Evolutionary conservation across 129 eudicot genomes (phyloP), one percentile per base, ranked within the genome.

Genomic region (Oenanthe sinensis): DNA sequence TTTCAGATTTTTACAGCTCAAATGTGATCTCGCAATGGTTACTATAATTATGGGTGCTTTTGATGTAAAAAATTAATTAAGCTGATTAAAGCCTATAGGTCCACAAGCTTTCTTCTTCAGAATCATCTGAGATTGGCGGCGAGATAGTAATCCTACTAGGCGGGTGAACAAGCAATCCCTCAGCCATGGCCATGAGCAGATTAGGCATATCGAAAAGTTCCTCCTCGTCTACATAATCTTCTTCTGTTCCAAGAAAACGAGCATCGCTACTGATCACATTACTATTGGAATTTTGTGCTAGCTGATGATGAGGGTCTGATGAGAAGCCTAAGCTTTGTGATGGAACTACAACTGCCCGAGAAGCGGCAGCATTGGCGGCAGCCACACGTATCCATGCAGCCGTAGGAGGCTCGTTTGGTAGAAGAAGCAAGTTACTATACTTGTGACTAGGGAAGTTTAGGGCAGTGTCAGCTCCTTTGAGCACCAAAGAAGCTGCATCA

Each of bases 91-190:
- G 37, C 24, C 26, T 26, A 4, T 85, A 87, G 79, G 85, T 87
- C 91, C 91, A 87, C 76, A 87, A 77, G 52, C 54, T 75, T 74
- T 83, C 91, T 76, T 83, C 85, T 55, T 77, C 83, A 1, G 83
- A 82, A 42, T 87, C 75, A 71, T 76, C 88, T 74, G 87, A 52
- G 37, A 39, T 30, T 20, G 79, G 28, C 36, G 40, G 63, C 9
- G 62, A 79, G 49, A 54, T 75, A 0, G 44, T 7, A 17, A 40
- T 75, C n/a, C 75, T 37, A 45, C 82, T 83, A 15, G 91, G 91
- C 17, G 91, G 91, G 71, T 86, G 85, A 83, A 87, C 78, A 67
- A 87, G 87, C 91, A 87, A 82, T 71, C 91, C 91, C 79, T 85
- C 87, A 0, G 91, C 91, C 91, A 87, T 87, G 76, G 79, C 87